A percentile compares a stretch with the other conserved stretches of the same genome.
These are phyloP conservation scores for Ruellia speciosa DNA, from an alignment of 305 asterid genomes.

Conservation along the genomic window DNA sequence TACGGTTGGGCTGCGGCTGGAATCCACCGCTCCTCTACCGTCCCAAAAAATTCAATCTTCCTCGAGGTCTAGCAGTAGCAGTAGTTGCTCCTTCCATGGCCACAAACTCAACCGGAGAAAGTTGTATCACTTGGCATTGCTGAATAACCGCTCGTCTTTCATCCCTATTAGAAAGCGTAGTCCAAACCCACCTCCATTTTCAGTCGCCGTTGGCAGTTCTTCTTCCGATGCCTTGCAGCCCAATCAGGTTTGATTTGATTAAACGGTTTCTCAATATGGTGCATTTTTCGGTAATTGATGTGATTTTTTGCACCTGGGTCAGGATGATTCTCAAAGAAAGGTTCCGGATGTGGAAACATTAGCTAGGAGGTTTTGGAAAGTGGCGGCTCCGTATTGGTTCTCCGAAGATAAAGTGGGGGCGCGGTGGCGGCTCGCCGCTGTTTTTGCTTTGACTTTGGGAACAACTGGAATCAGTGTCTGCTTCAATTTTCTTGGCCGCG, in stretches of 20 bases:
- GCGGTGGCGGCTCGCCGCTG: slow-evolving; percentile 63
- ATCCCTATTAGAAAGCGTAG: slow-evolving; percentile 9
- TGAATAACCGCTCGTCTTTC: slow-evolving; percentile 21
- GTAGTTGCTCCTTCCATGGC: slow-evolving; percentile 18
- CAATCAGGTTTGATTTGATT: slow-evolving; percentile 26
- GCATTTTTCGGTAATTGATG: not conserved
- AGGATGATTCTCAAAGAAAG: slow-evolving; percentile 38
- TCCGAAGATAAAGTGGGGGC: slow-evolving; percentile 73
- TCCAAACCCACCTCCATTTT: slow-evolving; percentile 18
- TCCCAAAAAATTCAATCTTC: slow-evolving; percentile 3
- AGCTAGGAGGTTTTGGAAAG: slow-evolving; percentile 62
- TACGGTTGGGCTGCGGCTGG: slow-evolving; percentile 26
- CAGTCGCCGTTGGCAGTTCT: slow-evolving; percentile 24
- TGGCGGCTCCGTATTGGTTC: slow-evolving; percentile 86
- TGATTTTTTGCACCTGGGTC: not conserved
- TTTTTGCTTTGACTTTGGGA: slow-evolving; percentile 78
- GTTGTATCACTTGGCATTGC: slow-evolving; percentile 18
- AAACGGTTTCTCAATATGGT: too few relatives aligned
- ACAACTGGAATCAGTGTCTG: slow-evolving; percentile 90
- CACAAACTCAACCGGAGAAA: slow-evolving; percentile 17
- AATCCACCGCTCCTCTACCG: slow-evolving; percentile 17
- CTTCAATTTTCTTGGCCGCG: slow-evolving; percentile 85
- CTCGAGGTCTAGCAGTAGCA: slow-evolving; percentile 1
- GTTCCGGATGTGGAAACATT: slow-evolving; percentile 46
- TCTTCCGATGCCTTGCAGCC: slow-evolving; percentile 25